A percentile compares a stretch with the other conserved stretches of the same genome.
Evolutionary conservation across 2,329 filamentous ascomycete species (phyloP).

Genomic region (Amylocarpus encephaloides): DNA sequence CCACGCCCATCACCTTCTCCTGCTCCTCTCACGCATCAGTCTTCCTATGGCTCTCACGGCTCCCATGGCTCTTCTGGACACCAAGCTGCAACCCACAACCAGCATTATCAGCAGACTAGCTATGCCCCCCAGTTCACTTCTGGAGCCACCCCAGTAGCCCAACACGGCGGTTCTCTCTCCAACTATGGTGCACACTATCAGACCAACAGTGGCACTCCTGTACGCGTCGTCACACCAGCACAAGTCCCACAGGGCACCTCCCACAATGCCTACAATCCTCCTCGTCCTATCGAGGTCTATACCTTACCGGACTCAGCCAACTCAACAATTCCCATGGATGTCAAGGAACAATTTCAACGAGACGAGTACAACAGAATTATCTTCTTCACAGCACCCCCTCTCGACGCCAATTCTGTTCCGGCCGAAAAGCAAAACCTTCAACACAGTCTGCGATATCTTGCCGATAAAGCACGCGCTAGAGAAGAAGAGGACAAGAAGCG

Average conservation of each 20-base stretch:
- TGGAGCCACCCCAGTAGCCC: slow-evolving; percentile 18
- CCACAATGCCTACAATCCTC: slow-evolving; percentile 47
- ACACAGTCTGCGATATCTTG: slow-evolving; percentile 45
- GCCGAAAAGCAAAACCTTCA: slow-evolving; percentile 31
- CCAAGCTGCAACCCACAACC: slow-evolving; percentile 21
- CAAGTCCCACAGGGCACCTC: slow-evolving; percentile 16
- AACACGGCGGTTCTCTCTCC: slow-evolving; percentile 21
- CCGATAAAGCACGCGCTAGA: slow-evolving; percentile 37
- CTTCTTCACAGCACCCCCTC: slow-evolving; percentile 61
- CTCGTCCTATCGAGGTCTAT: slow-evolving; percentile 57
- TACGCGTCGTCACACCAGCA: slow-evolving; percentile 12
- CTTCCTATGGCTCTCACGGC: slow-evolving; percentile 27
- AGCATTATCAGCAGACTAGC: slow-evolving; percentile 22
- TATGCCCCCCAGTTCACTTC: slow-evolving; percentile 15
- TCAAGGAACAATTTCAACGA: slow-evolving; percentile 59
- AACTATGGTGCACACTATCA: slow-evolving; percentile 25
- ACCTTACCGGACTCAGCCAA: slow-evolving; percentile 59
- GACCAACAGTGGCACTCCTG: slow-evolving; percentile 14
- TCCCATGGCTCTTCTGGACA: slow-evolving; percentile 21
- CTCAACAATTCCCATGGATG: slow-evolving; percentile 54
- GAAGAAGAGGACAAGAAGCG: slow-evolving; percentile 28
- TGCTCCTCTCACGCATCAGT: slow-evolving; percentile 24
- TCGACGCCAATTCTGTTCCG: slow-evolving; percentile 37
- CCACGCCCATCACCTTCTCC: slow-evolving; percentile 27
- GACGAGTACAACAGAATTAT: slow-evolving; percentile 59